Base-by-base conservation (phyloP, 345 rosid genomes). In the Ricinus communis region DNA sequence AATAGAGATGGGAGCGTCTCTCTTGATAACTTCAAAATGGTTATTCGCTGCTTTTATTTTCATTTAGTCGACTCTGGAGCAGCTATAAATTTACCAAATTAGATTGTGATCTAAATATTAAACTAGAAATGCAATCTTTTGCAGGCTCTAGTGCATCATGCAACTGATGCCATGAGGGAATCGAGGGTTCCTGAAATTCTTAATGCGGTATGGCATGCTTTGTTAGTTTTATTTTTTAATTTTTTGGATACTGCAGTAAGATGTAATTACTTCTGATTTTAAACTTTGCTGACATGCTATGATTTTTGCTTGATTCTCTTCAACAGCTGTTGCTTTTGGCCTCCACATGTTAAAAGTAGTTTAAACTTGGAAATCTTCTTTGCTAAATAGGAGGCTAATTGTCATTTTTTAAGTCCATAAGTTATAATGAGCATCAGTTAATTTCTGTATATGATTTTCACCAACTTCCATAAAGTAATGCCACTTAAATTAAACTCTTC, bases 121-220 rank as follows among this genome's bases (percentile, higher is more conserved):
- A 31, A 47, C 28, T 30, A 24, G 16, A 10, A 22, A 33, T 58
- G 21, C 41, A 56, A 36, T 69, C n/a, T 67, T 53, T 66, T 85
- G 79, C 88, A 93, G 98, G 98, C 91, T 63, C 77, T 93, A 27
- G 77, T 68, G 66, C 84, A 82, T 78, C 82, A 85, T 81, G 82
- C 74, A 47, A 91, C 97, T 61, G 91, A 93, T 74, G 94, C 94
- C 57, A 91, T 93, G 97, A 81, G 38, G 77, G 98, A 91, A 62
- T 84, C 96, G 7, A 88, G 86, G 82, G 90, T 90, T 76, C 80
- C 83, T 66, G 93, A 91, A 65, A 85, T 93, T 76, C 80, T 93
- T 66, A 81, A 83, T 71, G 66, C 76, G 86, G 98, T 93, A 82
- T 77, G 83, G 58, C 63, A 15, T 68, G 2, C 12, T 51, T 15